Evolutionary conservation across 345 rosid species (phyloP), one percentile per base, ranked within the genome.

Genomic region (Aegle marmelos): DNA sequence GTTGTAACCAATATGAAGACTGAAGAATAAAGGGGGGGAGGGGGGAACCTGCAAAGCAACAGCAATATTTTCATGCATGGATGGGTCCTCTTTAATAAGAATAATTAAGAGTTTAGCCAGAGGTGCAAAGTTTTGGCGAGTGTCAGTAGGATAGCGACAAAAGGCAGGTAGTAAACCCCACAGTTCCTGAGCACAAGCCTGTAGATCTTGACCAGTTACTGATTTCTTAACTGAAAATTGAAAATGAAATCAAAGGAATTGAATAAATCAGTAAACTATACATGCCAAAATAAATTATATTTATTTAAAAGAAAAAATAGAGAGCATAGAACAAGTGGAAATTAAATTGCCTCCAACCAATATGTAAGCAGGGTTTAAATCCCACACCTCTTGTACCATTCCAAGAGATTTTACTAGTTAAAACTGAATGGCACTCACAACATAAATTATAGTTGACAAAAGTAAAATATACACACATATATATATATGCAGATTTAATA

Each of bases 41-140:
- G n/a, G n/a, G n/a, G n/a, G n/a, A n/a, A 95, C 99, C 90, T 92
- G 91, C 63, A 96, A 74, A 79, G 97, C 89, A 85, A 87, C 78
- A 79, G 91, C 88, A 80, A 92, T 85, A 48, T 81, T 80, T 81
- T 91, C 91, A 74, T 88, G 89, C 97, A 92, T 92, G 81, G 83
- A 86, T 39, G 95, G 62, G 54, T 94, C 82, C 71, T 87, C 87
- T 79, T 87, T 86, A 22, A 91, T 82, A 79, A 88, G 83, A 74
- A 70, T 78, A 76, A 86, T 82, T 78, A 96, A 81, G 76, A 94
- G 88, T 77, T 87, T 82, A 65, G 92, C 88, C 86, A 96, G 82
- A 66, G 91, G 76, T 79, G 80, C 82, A 82, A 90, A 86, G 39
- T 80, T 85, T 76, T 84, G 80, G 78, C 78, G 80, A 9, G 85